A percentile compares a stretch with the other conserved stretches of the same genome.
These are phyloP conservation scores for Botrytis fragariae DNA, from an alignment of 2,329 filamentous ascomycete genomes.

Conservation along the genomic window DNA sequence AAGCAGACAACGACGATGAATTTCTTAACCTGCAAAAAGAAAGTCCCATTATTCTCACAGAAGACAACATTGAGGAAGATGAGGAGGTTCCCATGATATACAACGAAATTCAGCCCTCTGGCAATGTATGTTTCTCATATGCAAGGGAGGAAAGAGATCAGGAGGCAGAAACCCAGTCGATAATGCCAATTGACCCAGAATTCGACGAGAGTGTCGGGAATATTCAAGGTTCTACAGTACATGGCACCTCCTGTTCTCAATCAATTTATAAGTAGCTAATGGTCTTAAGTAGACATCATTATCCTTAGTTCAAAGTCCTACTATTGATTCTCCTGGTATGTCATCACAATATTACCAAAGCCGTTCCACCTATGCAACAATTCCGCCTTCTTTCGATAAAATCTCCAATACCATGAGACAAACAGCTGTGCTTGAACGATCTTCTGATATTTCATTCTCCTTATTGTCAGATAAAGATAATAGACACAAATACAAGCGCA, in stretches of 20 bases:
- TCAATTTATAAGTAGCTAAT: neutral
- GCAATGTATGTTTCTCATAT: too few relatives aligned
- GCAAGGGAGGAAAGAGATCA: accelerated
- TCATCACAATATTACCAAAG: neutral
- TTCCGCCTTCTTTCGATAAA: neutral
- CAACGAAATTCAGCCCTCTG: neutral
- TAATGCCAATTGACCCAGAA: neutral
- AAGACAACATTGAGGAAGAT: neutral
- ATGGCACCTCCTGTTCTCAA: too few relatives aligned
- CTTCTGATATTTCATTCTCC: neutral
- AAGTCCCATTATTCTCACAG: neutral
- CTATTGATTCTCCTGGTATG: too few relatives aligned
- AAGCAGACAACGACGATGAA: neutral
- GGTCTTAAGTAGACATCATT: neutral
- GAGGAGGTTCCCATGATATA: neutral
- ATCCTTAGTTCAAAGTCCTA: neutral
- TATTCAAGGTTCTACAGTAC: neutral
- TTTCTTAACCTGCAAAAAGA: neutral
- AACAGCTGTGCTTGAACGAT: neutral
- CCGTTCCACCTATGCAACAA: too few relatives aligned
- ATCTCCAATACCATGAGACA: neutral
- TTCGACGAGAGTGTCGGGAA: neutral
- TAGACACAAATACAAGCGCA: neutral
- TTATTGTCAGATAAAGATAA: neutral
- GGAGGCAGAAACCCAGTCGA: neutral